phyloP scores from a whole-genome alignment of 352 stramenopile species.

The Phytophthora sp. region DNA sequence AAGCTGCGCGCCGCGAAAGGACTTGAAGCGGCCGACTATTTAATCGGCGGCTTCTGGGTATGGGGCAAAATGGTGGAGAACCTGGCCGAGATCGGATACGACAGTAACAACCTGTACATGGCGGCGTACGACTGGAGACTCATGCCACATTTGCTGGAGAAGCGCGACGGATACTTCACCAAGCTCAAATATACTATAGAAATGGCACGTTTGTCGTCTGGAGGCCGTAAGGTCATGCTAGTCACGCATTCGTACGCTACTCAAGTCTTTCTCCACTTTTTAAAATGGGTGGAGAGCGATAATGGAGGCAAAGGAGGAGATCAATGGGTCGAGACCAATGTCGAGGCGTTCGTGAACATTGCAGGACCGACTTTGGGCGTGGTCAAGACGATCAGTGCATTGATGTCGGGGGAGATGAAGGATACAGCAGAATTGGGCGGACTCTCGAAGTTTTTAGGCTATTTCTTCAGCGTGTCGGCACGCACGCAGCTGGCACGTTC shows the following conservation, averaged over 20 bases:
- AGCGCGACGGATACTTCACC: constrained; percentile 91
- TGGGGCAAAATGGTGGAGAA: constrained; percentile 94
- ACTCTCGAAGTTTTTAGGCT: constrained; percentile 85
- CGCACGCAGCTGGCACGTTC: constrained; percentile 67
- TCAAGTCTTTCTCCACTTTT: constrained; percentile 94
- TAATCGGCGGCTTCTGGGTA: constrained; percentile 95
- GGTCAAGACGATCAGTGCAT: constrained; percentile 91
- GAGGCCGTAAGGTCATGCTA: constrained; percentile 89
- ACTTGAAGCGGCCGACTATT: constrained; percentile 93
- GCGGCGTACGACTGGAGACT: constrained; percentile 89
- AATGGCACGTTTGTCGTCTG: constrained; percentile 74
- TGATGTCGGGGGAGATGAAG: constrained; percentile 96
- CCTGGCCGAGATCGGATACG: constrained; percentile 93
- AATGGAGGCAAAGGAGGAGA: constrained; percentile 85
- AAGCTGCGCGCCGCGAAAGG: constrained; percentile 83
- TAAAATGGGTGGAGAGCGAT: constrained; percentile 93
- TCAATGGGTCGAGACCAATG: constrained; percentile 93
- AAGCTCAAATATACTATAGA: constrained; percentile 94
- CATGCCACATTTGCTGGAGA: constrained; percentile 71
- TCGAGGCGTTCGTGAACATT: constrained; percentile 94
- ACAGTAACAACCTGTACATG: constrained; percentile 91
- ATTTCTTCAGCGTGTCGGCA: constrained; percentile 70
- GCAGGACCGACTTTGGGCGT: constrained; percentile 93
- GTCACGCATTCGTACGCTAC: constrained; percentile 94
- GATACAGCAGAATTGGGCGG: constrained; percentile 92